Evolutionary conservation across 805 yeast genomes (phyloP).

Genomic region (Kuraishia molischiana): DNA sequence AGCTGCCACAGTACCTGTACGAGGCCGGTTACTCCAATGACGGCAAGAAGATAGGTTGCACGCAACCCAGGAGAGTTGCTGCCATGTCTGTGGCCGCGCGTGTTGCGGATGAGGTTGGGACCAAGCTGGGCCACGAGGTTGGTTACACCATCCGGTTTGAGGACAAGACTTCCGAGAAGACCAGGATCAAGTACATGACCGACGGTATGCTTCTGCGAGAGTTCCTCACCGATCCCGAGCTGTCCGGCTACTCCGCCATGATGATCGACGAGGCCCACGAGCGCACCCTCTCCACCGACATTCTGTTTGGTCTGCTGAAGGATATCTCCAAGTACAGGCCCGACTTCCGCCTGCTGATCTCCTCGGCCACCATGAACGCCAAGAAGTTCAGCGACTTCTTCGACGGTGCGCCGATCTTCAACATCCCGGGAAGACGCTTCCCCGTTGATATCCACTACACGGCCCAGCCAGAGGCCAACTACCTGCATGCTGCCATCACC

Average conservation of each 20-base stretch:
- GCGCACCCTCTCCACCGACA: conserved; percentile 86
- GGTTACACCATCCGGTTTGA: conserved; percentile 90
- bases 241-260: conserved; percentile 62
- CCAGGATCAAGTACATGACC: conserved; percentile 81
- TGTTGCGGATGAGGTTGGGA: conserved; percentile 84
- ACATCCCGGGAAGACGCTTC: conserved; percentile 87
- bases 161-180: conserved; percentile 53
- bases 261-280: conserved; percentile 98
- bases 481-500: conserved; percentile 79
- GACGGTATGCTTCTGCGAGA: conserved; percentile 94
- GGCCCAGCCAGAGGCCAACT: conserved; percentile 82
- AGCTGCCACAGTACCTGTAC: conserved; percentile 75
- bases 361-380: conserved; percentile 95
- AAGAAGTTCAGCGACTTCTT: conserved; percentile 77
- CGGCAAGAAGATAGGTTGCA: conserved; percentile 63
- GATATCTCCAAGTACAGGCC: conserved; percentile 53
- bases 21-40: conserved; percentile 69
- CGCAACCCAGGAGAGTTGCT: conserved; percentile 93
- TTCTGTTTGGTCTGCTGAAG: conserved; percentile 69
- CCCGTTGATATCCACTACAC: conserved; percentile 86
- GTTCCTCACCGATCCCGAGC: conserved; percentile 64
- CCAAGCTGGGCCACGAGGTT: conserved; percentile 73
- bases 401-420: conserved; percentile 74
- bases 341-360: conserved; percentile 67
- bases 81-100: conserved; percentile 86